Evolutionary conservation across 257 asterid species (phyloP), one percentile per base, ranked within the genome.

Genomic region (Cordia subcordata): DNA sequence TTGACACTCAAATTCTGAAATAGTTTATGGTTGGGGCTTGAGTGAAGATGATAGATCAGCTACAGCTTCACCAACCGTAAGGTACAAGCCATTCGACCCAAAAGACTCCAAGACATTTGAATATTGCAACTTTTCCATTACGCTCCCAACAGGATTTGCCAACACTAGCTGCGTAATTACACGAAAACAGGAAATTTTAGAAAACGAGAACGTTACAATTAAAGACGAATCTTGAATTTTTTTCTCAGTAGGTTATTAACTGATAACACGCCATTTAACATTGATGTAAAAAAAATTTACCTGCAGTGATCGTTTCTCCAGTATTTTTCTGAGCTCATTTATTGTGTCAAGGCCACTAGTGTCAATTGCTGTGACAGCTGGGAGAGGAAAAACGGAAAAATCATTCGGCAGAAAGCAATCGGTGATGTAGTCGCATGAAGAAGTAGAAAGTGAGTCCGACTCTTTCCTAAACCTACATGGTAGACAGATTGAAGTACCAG

Each of bases 301-400:
- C 93, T 83, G 82, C 11, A 91, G 88, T 16, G 98, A 85, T 63
- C 75, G 75, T 60, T 79, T 88, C 57, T 88, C 96, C 18, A 91
- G 71, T 19, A 66, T 57, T 38, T 80, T 88, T 54, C 90, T 71
- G 27, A 91, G 85, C 53, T 91, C 98, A 21, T 65, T 70, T n/a
- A 91, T 75, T 11, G 82, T 74, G 70, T 91, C 98, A 4, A 85
- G 65, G 0, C 98, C 96, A 5, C 96, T 85, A 0, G 93, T 83
- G 68, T 91, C 96, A 63, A 91, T 82, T 15, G 95, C 98, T 42
- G 98, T 84, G 67, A 91, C 96, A 14, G 98, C 98, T 88, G 91
- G 14, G 10, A 42, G 15, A 72, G 70, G 32, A 42, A 17, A 5
- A 18, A 42, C 60, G 45, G 4, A 46, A 11, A 22, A 17, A 37